Percentiles rank a stretch among this genome's conserved stretches.
These are phyloP conservation scores for Grigorovia yakushimaensis DNA, from an alignment of 805 yeast genomes.

Conservation along the genomic window DNA sequence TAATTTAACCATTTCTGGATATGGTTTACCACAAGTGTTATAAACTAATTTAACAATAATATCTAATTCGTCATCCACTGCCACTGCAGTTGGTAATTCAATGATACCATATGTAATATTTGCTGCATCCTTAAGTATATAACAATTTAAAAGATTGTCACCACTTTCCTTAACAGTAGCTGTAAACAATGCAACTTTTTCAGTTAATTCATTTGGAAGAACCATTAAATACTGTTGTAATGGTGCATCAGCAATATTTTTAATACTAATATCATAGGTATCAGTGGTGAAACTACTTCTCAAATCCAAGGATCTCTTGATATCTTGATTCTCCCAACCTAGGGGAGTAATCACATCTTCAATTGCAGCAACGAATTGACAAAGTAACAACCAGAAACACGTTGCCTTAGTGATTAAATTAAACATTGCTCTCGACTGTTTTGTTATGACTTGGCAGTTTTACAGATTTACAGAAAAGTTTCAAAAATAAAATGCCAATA, in stretches of 20 bases:
- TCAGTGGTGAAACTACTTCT: conserved; percentile 58
- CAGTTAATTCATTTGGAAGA: conserved; percentile 39
- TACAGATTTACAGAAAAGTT: not conserved
- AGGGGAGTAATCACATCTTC: conserved; percentile 8
- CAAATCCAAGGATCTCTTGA: conserved; percentile 53
- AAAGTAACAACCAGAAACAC: not conserved
- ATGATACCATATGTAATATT: conserved; percentile 37
- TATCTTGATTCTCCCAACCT: conserved; percentile 45
- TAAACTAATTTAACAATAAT: conserved; percentile 42
- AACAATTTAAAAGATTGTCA: conserved; percentile 18
- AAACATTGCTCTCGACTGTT: not conserved
- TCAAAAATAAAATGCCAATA: not conserved
- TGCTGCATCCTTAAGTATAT: conserved; percentile 18
- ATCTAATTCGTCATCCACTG: conserved; percentile 46
- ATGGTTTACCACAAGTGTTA: conserved; percentile 42
- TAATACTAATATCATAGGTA: conserved; percentile 42
- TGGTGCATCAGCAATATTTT: conserved; percentile 50
- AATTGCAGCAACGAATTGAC: conserved; percentile 1
- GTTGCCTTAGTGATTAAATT: not conserved
- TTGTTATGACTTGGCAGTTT: not conserved
- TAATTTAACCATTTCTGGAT: conserved; percentile 55
- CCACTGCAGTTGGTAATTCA: conserved; percentile 52
- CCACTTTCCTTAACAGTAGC: conserved; percentile 26
- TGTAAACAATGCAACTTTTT: conserved; percentile 38
- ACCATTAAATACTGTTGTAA: conserved; percentile 47